Conservation (phyloP, 192 early-diverging fungal species). For the Coemansia sp. region DNA sequence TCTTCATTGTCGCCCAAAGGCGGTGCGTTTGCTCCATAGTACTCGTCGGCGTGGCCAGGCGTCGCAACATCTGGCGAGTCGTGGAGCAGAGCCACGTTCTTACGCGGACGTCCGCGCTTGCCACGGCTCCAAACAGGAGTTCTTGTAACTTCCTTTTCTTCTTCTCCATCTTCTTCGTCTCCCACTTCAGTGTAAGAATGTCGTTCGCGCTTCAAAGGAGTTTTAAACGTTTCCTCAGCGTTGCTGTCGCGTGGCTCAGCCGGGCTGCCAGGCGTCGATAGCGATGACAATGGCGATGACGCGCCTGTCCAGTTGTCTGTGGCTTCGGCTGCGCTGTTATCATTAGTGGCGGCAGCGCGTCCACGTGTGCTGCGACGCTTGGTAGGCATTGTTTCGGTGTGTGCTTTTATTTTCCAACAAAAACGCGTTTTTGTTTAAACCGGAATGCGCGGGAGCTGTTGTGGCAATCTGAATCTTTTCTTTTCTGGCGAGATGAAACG, state of each 20-base stretch:
- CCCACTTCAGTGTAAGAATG: conserved; percentile 2
- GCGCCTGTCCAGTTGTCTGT: conserved; percentile 20
- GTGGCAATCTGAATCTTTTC: not conserved
- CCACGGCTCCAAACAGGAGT: not conserved
- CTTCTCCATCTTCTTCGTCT: not conserved
- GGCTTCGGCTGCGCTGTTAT: not conserved
- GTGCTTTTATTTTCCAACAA: not conserved
- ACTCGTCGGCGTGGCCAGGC: not conserved
- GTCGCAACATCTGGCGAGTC: not conserved
- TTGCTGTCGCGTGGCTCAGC: conserved; percentile 3
- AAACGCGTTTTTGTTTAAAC: not conserved
- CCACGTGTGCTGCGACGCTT: conserved; percentile 2
- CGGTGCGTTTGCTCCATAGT: not conserved
- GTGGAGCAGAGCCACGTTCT: not conserved
- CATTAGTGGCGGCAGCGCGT: not conserved
- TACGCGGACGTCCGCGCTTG: conserved; percentile 1
- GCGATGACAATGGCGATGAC: conserved; percentile 42
- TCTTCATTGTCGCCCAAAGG: conserved; percentile 12
- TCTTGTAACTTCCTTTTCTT: not conserved
- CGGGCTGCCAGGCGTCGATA: conserved; percentile 35
- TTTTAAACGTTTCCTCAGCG: not conserved
- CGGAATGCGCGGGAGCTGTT: not conserved
- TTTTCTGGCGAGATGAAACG: too few species aligned
- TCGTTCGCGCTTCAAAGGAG: conserved; percentile 37
- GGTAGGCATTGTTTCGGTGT: not conserved